Base-by-base conservation (phyloP, 2,329 filamentous ascomycete genomes). In the Cladobotryum protrusum region DNA sequence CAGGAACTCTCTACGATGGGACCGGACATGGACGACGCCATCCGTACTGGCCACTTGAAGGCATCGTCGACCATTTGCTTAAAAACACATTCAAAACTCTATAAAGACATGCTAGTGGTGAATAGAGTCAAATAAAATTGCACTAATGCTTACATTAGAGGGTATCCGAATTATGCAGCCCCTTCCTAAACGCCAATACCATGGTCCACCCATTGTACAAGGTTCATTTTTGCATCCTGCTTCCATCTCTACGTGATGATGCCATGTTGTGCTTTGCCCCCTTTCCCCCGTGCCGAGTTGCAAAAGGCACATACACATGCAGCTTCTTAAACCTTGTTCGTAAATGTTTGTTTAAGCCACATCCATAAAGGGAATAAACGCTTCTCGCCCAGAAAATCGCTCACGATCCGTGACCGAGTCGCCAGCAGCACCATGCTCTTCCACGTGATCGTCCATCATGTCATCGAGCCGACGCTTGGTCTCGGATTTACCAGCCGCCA, bases 321-420 rank as follows among this genome's bases (percentile, higher is more conserved):
- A 29, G 11, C 6, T 29, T 9, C 6, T 5, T 9, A 29, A 29
- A 8, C 24, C 24, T 9, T 29, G 24, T 4, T 8, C 11, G 24
- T 29, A 29, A 29, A 14, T n/a, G 7, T 17, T 20, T 7, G 36
- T 42, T 5, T 24, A 32, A 14, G 34, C 11, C 29, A 43, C 13
- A 43, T 67, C 65, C 5, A 57, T 33, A 52, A 69, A 70, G 0
- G 67, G 67, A 4, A 47, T 58, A 57, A 67, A 69, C 0, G 49
- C 45, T 6, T 52, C 52, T 2, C 67, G 57, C 2, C 61, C 63
- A 7, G 37, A 36, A 18, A 69, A 69, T 1, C 66, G 54, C 18
- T 66, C 66, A 5, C 29, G 41, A 9, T 69, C 48, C 45, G 41
- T 29, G 33, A 32, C 13, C 7, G 18, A 24, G 12, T 17, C 13